Percentiles rank a stretch among this genome's conserved stretches.
These are phyloP conservation scores for Arachis hypogaea DNA, from an alignment of 306 rosid species.

Conservation along the genomic window DNA sequence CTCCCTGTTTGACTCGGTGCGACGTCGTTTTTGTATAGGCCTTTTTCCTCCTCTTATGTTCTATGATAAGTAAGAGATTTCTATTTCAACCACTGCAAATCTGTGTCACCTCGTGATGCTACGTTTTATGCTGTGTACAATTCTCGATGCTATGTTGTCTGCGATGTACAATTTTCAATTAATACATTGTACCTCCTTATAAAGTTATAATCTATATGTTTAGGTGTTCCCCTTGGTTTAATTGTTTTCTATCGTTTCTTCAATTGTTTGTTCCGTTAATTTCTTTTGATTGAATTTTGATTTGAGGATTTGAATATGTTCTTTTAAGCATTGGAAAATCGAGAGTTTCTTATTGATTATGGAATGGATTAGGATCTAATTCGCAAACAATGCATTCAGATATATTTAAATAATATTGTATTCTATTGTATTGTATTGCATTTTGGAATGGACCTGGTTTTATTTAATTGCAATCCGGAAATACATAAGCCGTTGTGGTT, in stretches of 20 bases:
- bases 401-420: not conserved
- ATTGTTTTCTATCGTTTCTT: not conserved
- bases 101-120: slow-evolving; percentile 21
- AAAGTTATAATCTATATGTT: not conserved
- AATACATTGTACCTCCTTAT: not conserved
- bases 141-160: not conserved
- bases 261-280: slow-evolving; percentile 11
- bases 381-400: slow-evolving; percentile 17
- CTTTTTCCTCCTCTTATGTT: slow-evolving; percentile 36
- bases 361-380: slow-evolving; percentile 5
- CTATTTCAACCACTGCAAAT: slow-evolving; percentile 17
- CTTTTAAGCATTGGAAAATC: slow-evolving; percentile 1
- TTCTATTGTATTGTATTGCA: too few relatives aligned
- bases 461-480: too few relatives aligned
- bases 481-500: too few relatives aligned
- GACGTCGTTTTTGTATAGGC: slow-evolving; percentile 39
- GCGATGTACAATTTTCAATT: not conserved
- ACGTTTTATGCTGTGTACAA: not conserved
- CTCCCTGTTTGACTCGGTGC: slow-evolving; percentile 53
- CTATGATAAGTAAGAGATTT: slow-evolving; percentile 26
- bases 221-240: not conserved
- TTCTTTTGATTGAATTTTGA: slow-evolving; percentile 21
- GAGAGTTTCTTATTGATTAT: slow-evolving; percentile 7
- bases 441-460: too few relatives aligned
- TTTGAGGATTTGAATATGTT: slow-evolving; percentile 2